A percentile compares a stretch with the other conserved stretches of the same genome.
phyloP scores from a whole-genome alignment of 106 monocot species.

The Allium cepa region DNA sequence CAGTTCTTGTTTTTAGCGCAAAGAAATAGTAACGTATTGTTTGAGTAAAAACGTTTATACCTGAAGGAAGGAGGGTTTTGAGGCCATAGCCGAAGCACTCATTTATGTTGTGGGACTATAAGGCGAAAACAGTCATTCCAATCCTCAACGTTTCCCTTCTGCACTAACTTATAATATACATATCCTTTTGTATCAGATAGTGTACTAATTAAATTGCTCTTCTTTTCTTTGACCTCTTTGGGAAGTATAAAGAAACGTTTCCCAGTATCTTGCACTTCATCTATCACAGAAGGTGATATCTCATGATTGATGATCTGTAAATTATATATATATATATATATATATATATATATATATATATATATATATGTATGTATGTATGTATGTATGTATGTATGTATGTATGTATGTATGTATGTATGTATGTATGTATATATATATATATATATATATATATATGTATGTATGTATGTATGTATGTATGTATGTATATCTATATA shows the following conservation, averaged over 20 bases:
- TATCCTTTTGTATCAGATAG: constrained; percentile 41
- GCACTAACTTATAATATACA: constrained; percentile 30
- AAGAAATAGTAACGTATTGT: too few species aligned
- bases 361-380: too few species aligned
- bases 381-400: too few species aligned
- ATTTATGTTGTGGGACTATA: constrained; percentile 31
- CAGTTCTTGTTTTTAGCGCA: too few species aligned
- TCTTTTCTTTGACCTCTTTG: constrained; percentile 37
- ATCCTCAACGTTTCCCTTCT: constrained; percentile 33
- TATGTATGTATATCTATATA: too few species aligned
- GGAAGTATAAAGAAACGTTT: constrained; percentile 42
- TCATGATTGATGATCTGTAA: constrained; percentile 31
- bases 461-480: too few species aligned
- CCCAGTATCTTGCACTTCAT: constrained; percentile 22
- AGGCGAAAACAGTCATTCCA: constrained; percentile 60
- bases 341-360: too few species aligned
- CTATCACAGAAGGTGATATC: constrained; percentile 28
- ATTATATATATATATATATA: too few species aligned
- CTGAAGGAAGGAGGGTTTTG: constrained; percentile 35
- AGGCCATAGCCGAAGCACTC: constrained; percentile 37
- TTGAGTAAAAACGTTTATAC: too few species aligned
- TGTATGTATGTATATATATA: too few species aligned
- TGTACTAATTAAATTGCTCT: constrained; percentile 22
- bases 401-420: too few species aligned
- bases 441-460: too few species aligned